These are phyloP conservation scores for Ophiostoma sp. DNA, from an alignment of 2,329 filamentous ascomycete species.

Conservation along the genomic window DNA sequence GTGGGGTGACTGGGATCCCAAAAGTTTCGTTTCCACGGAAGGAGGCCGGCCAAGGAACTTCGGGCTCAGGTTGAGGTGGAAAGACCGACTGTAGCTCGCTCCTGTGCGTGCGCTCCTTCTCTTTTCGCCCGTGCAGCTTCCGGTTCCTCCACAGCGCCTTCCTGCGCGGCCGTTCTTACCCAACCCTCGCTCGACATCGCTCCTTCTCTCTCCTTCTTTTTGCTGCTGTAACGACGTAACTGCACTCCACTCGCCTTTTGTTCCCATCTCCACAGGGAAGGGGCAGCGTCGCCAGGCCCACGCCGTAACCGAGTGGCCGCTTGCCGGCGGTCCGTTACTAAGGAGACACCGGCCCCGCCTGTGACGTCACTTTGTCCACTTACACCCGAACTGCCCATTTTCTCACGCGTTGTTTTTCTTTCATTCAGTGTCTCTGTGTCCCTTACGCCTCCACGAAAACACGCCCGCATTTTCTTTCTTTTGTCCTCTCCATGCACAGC, in stretches of 20 bases:
- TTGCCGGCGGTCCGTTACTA: slow-evolving; percentile 17
- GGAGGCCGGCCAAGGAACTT: slow-evolving; percentile 10
- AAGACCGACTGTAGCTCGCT: neutral
- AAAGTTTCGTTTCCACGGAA: neutral
- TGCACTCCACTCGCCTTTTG: neutral
- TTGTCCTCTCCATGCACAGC: neutral
- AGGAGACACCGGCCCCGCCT: neutral
- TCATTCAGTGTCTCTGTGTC: neutral
- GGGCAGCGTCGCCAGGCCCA: slow-evolving; percentile 1
- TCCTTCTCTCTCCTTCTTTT: neutral
- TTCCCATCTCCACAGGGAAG: neutral
- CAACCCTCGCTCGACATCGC: neutral
- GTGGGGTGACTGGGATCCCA: slow-evolving; percentile 12
- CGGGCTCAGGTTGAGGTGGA: neutral
- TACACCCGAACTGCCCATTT: slow-evolving; percentile 6
- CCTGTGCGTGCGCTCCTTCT: neutral
- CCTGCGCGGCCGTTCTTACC: neutral
- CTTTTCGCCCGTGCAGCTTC: neutral
- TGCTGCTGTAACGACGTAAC: neutral
- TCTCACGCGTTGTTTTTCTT: neutral
- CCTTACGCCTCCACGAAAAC: neutral
- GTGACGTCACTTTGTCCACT: slow-evolving; percentile 17
- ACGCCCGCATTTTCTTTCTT: neutral
- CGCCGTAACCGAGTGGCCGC: slow-evolving; percentile 10
- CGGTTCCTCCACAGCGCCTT: neutral